Base-by-base conservation (phyloP, 2,329 filamentous ascomycete genomes). In the Xylariaceae sp. region DNA sequence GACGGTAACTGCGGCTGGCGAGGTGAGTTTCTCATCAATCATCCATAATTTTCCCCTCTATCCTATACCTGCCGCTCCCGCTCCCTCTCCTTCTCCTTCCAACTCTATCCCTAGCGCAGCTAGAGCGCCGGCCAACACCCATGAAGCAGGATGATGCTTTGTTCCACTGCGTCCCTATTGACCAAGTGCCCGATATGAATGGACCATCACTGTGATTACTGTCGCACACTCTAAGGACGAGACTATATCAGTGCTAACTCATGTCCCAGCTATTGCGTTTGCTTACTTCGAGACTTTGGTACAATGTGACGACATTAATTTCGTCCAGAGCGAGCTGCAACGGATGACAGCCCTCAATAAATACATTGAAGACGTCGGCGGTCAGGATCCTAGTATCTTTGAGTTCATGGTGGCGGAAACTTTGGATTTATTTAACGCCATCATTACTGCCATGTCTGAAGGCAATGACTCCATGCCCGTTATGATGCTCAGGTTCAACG, bases 1-100 rank as follows among this genome's bases (percentile, higher is more conserved):
- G 94, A 98, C 76, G 95, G 95, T 57, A 96, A 96, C 73, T 98
- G 95, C 76, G 95, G 94, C 69, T 98, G 95, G 94, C 86, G 94
- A 88, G 95, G 94, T 97, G 82, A 79, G 87, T 78, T 56, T 54
- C 57, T 62, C 53, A 17, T n/a, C 12, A 53, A 50, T 55, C 52
- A 53, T 47, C 48, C 16, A 51, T 45, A 46, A 60, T 33, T 47
- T 43, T 16, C 39, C 39, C 19, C 41, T 39, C 14, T 19, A 16
- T 31, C 19, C 11, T 44, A 16, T 34, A 41, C 31, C 29, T 16
- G 39, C 14, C 26, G 14, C n/a, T n/a, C n/a, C n/a, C n/a, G n/a
- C n/a, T n/a, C n/a, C 24, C 29, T 14, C 14, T 39, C 51, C 11
- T 16, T 24, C 3, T 7, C 16, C 14, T 23, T 19, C 39, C 11